A percentile compares a stretch with the other conserved stretches of the same genome.
phyloP scores from a whole-genome alignment of 805 yeast species.

The Metschnikowia baotianmanensis region DNA sequence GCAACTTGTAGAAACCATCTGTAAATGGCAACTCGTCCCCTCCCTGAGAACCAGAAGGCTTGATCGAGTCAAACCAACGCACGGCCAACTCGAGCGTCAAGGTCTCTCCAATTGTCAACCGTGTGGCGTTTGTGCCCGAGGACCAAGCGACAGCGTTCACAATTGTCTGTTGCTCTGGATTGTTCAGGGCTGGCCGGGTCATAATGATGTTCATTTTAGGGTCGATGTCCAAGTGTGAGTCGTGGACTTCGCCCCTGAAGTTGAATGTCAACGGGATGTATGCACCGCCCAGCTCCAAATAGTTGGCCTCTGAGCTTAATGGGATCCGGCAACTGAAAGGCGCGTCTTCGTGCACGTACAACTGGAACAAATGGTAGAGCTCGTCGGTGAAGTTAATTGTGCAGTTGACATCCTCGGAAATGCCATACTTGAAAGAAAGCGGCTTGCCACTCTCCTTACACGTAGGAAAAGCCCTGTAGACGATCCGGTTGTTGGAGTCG shows the following conservation, averaged over 20 bases:
- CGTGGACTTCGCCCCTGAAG: constrained; percentile 64
- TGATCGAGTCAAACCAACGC: constrained; percentile 49
- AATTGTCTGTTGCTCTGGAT: constrained; percentile 38
- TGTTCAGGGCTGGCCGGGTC: constrained; percentile 31
- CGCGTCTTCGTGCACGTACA: constrained; percentile 73
- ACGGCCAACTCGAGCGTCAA: constrained; percentile 57
- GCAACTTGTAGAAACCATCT: constrained; percentile 42
- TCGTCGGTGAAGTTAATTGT: constrained; percentile 63
- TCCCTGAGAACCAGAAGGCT: constrained; percentile 19
- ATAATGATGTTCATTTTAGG: constrained; percentile 52
- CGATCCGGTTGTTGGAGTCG: constrained; percentile 56
- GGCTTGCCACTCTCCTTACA: constrained; percentile 68
- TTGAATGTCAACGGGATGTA: constrained; percentile 59
- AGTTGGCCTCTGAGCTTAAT: constrained; percentile 41
- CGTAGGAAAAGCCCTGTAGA: constrained; percentile 56
- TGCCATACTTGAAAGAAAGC: constrained; percentile 51
- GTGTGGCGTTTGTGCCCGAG: constrained; percentile 57
- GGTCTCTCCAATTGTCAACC: constrained; percentile 64
- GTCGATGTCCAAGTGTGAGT: constrained; percentile 68
- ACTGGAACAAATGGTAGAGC: constrained; percentile 63
- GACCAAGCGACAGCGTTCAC: constrained; percentile 59
- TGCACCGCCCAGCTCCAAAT: constrained; percentile 44
- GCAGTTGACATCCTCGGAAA: constrained; percentile 53
- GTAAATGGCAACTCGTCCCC: constrained; percentile 29
- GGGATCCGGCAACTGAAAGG: constrained; percentile 72